Evolutionary conservation across 129 eudicot species (phyloP).

Genomic region (Pulicaria dysenterica): DNA sequence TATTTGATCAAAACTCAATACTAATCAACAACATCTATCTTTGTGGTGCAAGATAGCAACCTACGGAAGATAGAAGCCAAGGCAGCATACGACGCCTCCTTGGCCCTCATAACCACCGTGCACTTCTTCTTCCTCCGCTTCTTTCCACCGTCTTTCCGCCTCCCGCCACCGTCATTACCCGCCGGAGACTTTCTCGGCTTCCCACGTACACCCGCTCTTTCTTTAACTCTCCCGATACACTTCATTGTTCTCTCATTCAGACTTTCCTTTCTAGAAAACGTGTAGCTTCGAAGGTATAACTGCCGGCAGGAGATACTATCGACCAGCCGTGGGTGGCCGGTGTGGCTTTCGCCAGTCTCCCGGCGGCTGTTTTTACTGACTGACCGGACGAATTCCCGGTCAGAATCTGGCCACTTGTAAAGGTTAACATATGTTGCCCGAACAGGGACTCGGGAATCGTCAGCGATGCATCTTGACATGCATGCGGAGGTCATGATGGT

Average conservation of each 20-base stretch:
- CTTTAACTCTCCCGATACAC: conserved; percentile 51
- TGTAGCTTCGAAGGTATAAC: conserved; percentile 78
- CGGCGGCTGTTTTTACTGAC: conserved; percentile 48
- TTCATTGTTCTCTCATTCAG: conserved; percentile 53
- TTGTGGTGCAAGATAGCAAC: conserved; percentile 76
- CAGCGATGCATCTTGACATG: conserved; percentile 63
- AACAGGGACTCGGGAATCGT: conserved; percentile 60
- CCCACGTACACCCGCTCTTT: conserved; percentile 34
- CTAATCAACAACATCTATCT: conserved; percentile 65
- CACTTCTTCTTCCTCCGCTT: conserved; percentile 44
- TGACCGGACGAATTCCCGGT: conserved; percentile 74
- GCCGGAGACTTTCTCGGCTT: conserved; percentile 28
- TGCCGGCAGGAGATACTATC: conserved; percentile 88
- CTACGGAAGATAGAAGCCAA: conserved; percentile 61
- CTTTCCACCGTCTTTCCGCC: conserved; percentile 40
- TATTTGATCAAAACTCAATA: conserved; percentile 26
- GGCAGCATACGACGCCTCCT: conserved; percentile 56
- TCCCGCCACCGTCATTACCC: conserved; percentile 21
- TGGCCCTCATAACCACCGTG: conserved; percentile 47
- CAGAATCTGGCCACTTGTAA: conserved; percentile 95
- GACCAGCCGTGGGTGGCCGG: conserved; percentile 57
- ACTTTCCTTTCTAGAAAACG: conserved; percentile 76
- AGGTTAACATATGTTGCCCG: conserved; percentile 80
- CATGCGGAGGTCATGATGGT: conserved; percentile 67
- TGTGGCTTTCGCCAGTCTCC: conserved; percentile 13